phyloP scores from a whole-genome alignment of 2,329 filamentous ascomycete genomes.

The Epichloe glyceriae region DNA sequence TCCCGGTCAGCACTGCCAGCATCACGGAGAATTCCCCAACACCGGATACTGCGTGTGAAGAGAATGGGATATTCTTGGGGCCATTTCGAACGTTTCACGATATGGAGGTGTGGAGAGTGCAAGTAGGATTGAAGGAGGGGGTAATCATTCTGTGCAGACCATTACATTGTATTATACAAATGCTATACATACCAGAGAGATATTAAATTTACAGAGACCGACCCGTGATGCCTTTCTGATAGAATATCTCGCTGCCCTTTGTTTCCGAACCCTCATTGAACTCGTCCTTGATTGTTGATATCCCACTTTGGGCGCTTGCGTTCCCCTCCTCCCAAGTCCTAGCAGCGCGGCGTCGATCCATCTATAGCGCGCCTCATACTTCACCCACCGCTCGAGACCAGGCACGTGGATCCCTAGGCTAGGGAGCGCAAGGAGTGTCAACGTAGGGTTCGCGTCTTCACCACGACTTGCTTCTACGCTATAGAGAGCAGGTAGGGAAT shows the following conservation, averaged over 20 bases:
- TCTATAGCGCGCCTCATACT: slow-evolving; percentile 37
- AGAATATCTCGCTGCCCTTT: not conserved
- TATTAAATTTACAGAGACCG: not conserved
- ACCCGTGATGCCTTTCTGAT: not conserved
- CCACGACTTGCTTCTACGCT: slow-evolving; percentile 19
- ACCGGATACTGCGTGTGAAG: not conserved
- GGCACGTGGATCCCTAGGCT: slow-evolving; percentile 36
- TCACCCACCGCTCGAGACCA: slow-evolving; percentile 33
- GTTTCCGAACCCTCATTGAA: not conserved
- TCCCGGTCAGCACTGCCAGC: not conserved
- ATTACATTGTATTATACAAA: not conserved
- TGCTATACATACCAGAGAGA: not conserved
- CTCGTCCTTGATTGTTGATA: not conserved
- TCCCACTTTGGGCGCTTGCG: not conserved
- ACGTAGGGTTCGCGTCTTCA: slow-evolving; percentile 9
- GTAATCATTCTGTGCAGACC: not conserved
- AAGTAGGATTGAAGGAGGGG: too few relatives aligned
- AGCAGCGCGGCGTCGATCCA: slow-evolving; percentile 32
- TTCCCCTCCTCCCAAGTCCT: slow-evolving; percentile 9
- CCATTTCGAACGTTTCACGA: not conserved
- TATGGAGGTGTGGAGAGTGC: too few relatives aligned
- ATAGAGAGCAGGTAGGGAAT: slow-evolving; percentile 43
- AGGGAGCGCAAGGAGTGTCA: slow-evolving; percentile 38
- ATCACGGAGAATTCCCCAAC: not conserved
- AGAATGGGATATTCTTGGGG: not conserved